phyloP scores from a whole-genome alignment of 73 alveolate genomes.

The Paramecium pentaurelia region DNA sequence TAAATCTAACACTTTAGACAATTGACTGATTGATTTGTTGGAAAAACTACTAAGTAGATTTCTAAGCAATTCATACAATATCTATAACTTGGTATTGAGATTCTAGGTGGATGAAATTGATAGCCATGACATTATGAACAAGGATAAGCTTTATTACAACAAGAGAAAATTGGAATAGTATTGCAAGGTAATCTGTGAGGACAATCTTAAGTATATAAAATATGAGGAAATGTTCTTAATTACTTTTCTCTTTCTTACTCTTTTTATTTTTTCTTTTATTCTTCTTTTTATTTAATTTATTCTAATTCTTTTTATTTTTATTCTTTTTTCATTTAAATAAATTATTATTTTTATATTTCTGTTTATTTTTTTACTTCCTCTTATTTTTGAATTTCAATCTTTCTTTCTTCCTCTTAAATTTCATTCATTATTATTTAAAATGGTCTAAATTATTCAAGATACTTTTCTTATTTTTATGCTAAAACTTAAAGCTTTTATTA shows the following conservation, averaged over 20 bases:
- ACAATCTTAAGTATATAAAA: slow-evolving; percentile 36
- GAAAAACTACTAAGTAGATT: slow-evolving; percentile 33
- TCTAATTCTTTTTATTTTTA: not conserved
- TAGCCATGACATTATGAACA: slow-evolving; percentile 58
- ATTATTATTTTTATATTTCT: not conserved
- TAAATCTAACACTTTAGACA: slow-evolving; percentile 29
- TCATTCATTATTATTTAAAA: not conserved
- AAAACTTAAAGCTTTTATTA: not conserved
- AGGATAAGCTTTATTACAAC: slow-evolving; percentile 59
- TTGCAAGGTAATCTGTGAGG: slow-evolving; percentile 45
- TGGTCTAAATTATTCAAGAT: not conserved
- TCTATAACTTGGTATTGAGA: slow-evolving; percentile 57
- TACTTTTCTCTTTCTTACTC: slow-evolving; percentile 21
- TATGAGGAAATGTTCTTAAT: slow-evolving; percentile 56
- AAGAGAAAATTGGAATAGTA: slow-evolving; percentile 53
- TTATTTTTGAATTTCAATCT: not conserved
- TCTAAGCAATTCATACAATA: slow-evolving; percentile 58
- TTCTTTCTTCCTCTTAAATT: not conserved
- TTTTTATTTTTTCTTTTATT: not conserved
- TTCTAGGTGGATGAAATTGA: slow-evolving; percentile 29
- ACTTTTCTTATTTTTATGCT: not conserved
- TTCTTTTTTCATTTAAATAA: not conserved
- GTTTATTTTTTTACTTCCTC: not conserved
- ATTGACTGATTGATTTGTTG: slow-evolving; percentile 51
- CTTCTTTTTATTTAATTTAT: not conserved